Evolutionary conservation across 2,329 filamentous ascomycete species (phyloP), one percentile per base, ranked within the genome.

Genomic region (Neurospora sp.): DNA sequence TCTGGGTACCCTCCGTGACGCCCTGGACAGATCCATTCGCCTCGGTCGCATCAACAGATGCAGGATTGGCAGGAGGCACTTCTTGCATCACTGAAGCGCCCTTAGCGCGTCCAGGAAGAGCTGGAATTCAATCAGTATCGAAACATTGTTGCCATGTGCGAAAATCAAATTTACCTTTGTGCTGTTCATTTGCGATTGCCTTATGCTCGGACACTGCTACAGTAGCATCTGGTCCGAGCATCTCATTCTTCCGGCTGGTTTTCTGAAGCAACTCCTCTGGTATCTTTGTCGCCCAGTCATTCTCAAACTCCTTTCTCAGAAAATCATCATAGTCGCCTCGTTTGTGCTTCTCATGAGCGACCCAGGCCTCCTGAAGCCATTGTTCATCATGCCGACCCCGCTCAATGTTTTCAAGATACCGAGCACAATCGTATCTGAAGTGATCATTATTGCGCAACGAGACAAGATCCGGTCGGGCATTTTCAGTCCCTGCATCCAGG

Each of bases 311-410:
- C 2, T 77, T 74, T 10, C 79, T 76, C 38, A 86, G 77, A 68
- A 81, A 83, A 3, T 82, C 81, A 70, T 87, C 82, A 71, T 86
- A 88, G 1, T 83, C 79, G 4, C 86, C 86, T 1, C 78, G 75
- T 67, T 78, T 79, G 69, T 85, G 83, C 74, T 81, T 79, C 69
- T 81, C 79, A 71, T 87, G 84, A 0, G 86, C 86, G 4, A 76
- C 76, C 80, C 83, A 87, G 0, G 86, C 86, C 69, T 83, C 79
- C 17, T 75, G 77, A 8, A 88, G 80, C 86, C 86, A 88, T 15
- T 81, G 80, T 1, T 81, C 80, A 72, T 87, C 85, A 70, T 87
- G 84, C 40, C 80, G 81, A 3, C 86, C 86, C 41, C 79, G 77
- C 5, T 76, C 72, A 19, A 88, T 77, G 72, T 84, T 80, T 40